These are phyloP conservation scores for Afroboletus lepidellus DNA, from an alignment of 1,284 basidiomycete species.

Conservation along the genomic window DNA sequence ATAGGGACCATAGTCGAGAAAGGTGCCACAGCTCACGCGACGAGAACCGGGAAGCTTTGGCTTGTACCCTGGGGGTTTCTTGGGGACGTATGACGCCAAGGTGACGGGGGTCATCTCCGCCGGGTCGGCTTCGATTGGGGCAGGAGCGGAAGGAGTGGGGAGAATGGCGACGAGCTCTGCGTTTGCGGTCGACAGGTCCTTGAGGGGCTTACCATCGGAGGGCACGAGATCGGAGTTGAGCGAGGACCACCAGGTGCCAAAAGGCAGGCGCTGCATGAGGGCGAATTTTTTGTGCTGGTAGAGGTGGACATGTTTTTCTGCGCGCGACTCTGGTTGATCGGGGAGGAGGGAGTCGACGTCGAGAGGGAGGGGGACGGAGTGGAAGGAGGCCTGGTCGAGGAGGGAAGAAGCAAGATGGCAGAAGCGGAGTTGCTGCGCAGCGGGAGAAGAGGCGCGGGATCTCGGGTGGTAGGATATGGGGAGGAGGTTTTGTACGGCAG, in stretches of 20 bases:
- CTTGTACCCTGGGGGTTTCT: constrained; percentile 38
- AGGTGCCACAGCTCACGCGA: constrained; percentile 57
- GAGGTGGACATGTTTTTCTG: constrained; percentile 26
- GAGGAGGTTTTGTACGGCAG: constrained; percentile 62
- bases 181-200: constrained; percentile 55
- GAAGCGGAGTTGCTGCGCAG: constrained; percentile 68
- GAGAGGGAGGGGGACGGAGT: constrained; percentile 45
- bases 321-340: constrained; percentile 23
- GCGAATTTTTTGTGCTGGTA: constrained; percentile 55
- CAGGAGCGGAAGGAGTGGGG: constrained; percentile 51
- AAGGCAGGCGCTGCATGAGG: constrained; percentile 71
- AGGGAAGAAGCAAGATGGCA: constrained; percentile 70
- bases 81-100: constrained; percentile 44
- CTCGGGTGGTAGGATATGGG: constrained; percentile 68
- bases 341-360: constrained; percentile 46
- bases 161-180: constrained; percentile 74
- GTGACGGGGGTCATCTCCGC: constrained; percentile 29
- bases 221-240: constrained; percentile 47
- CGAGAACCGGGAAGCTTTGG: constrained; percentile 47
- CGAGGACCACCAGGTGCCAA: constrained; percentile 77
- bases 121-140: constrained; percentile 24
- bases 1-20: constrained; percentile 74
- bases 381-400: constrained; percentile 63
- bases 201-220: constrained; percentile 42
- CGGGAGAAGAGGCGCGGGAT: constrained; percentile 56